A percentile compares a stretch with the other conserved stretches of the same genome.
Conservation (phyloP, 495 filamentous ascomycete species). For the Cairneyella variabilis region DNA sequence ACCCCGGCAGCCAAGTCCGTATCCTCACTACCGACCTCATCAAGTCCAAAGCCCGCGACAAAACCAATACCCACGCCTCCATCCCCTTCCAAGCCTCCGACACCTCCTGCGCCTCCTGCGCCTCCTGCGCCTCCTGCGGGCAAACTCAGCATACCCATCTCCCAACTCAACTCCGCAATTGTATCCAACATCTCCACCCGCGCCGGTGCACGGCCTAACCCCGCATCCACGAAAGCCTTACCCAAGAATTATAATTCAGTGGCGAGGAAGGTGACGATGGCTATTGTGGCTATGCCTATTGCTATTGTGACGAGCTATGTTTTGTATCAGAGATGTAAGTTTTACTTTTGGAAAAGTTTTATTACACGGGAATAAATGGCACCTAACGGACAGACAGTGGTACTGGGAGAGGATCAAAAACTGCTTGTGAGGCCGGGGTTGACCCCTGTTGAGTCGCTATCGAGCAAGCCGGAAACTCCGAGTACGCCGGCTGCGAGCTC, state of each 20-base stretch:
- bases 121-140: slow-evolving; percentile 7
- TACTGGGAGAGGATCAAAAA: not conserved
- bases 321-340: slow-evolving; percentile 32
- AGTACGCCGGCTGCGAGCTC: not conserved
- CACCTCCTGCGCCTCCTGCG: not conserved
- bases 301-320: slow-evolving; percentile 35
- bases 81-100: not conserved
- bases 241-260: slow-evolving; percentile 21
- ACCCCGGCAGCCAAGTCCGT: not conserved
- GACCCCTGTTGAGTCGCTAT: not conserved
- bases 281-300: slow-evolving; percentile 36
- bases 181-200: slow-evolving; percentile 20
- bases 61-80: slow-evolving; percentile 1
- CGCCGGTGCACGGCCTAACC: slow-evolving; percentile 23
- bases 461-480: not conserved
- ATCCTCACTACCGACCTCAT: not conserved
- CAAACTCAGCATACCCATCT: slow-evolving; percentile 15
- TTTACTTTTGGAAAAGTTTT: not conserved
- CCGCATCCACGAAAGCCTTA: slow-evolving; percentile 7
- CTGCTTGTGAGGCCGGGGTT: not conserved
- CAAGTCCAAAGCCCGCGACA: not conserved
- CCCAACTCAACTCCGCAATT: slow-evolving; percentile 22
- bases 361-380: too few relatives aligned
- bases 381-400: not conserved
- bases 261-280: slow-evolving; percentile 28